These are phyloP conservation scores for Leccinellum albellum DNA, from an alignment of 768 basidiomycete species.

Conservation along the genomic window DNA sequence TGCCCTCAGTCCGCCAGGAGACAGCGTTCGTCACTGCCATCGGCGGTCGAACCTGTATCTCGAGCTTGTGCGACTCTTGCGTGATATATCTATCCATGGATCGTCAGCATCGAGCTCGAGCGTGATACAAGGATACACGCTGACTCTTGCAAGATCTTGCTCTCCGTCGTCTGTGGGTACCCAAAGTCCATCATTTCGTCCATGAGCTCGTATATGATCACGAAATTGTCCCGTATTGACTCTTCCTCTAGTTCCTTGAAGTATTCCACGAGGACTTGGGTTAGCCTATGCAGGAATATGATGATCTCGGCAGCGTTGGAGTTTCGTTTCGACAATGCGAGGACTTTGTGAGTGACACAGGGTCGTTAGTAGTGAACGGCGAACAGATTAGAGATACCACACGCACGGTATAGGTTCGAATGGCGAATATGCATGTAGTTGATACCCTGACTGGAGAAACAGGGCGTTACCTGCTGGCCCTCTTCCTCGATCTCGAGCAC, in stretches of 20 bases:
- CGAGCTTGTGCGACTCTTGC: slow-evolving; percentile 96
- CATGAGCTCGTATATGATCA: slow-evolving; percentile 97
- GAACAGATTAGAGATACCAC: background rate
- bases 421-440: slow-evolving; percentile 99
- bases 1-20: slow-evolving; percentile 97
- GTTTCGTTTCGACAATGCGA: slow-evolving; percentile 94
- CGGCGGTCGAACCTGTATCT: slow-evolving; percentile 87
- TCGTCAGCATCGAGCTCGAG: background rate
- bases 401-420: slow-evolving; percentile 89
- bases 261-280: slow-evolving; percentile 92
- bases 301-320: slow-evolving; percentile 94
- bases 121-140: slow-evolving; percentile 24
- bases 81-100: slow-evolving; percentile 79
- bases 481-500: slow-evolving; percentile 97
- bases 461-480: slow-evolving; percentile 91
- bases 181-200: slow-evolving; percentile 99
- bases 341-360: slow-evolving; percentile 71
- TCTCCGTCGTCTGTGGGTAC: slow-evolving; percentile 97
- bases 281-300: slow-evolving; percentile 91
- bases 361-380: background rate
- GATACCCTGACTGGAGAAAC: slow-evolving; percentile 91
- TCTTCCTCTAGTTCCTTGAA: slow-evolving; percentile 99
- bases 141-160: slow-evolving; percentile 96
- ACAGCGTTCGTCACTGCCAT: slow-evolving; percentile 98
- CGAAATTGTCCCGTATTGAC: slow-evolving; percentile 98